Base-by-base conservation (phyloP, 768 basidiomycete species). In the Leccinellum rugosiceps region DNA sequence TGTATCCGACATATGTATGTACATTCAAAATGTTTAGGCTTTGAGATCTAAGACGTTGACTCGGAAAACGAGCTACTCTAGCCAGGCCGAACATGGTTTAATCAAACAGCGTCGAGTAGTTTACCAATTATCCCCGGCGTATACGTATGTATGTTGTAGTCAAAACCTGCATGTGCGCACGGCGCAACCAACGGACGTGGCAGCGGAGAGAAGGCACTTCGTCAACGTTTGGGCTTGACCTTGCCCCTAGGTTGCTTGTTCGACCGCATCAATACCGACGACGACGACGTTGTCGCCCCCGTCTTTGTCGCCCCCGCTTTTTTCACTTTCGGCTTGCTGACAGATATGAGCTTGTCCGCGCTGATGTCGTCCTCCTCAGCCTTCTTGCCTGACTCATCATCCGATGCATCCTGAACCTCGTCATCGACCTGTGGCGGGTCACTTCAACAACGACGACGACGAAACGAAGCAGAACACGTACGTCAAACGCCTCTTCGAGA, bases 401-500 rank as follows among this genome's bases (percentile, higher is more conserved):
- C 83, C 19, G 83, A 79, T 0, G 56, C 72, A 1, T 80, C 86
- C 1, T 52, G 66, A 26, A 73, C 69, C 19, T 76, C 75, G 49
- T 81, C 82, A 25, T 82, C 80, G 63, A 76, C 67, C 81, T 78
- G 53, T 6, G 23, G n/a, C 7, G 31, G 66, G 34, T 25, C 34
- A 5, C 14, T 32, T 19, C 45, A 19, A 38, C 21, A 34, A 5
- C 13, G 28, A 31, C 28, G 31, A 5, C 15, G 28, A 31, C 30
- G 44, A 15, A 10, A 2, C 8, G 1, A 34, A 0, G n/a, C 23
- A 17, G 50, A 15, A 30, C 4, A 74, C 85, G 67, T 61, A 92
- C 88, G 61, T 91, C 93, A 61, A 87, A 90, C 0, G 87, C 94
- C 51, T 98, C 96, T 69, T 98, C 96, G 19, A 94, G 79, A 74